Evolutionary conservation across 352 stramenopile species (phyloP).

Genomic region (Halophytophthora polymorphica): DNA sequence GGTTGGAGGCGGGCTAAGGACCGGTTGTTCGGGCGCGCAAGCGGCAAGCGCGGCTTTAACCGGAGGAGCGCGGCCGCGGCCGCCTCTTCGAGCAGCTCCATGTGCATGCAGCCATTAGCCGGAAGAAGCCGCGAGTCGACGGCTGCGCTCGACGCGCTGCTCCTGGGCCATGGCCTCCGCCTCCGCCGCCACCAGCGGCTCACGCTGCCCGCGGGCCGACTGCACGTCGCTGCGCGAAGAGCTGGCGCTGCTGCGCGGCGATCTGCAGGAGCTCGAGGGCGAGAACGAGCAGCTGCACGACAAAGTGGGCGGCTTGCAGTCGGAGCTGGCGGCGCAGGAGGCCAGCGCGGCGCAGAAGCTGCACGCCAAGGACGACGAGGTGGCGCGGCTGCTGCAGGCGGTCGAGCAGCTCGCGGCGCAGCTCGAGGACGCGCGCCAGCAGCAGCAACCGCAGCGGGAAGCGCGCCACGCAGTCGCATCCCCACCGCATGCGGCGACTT

Average conservation of each 20-base stretch:
- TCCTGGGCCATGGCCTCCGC: conserved; percentile 15
- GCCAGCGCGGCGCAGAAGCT: conserved; percentile 13
- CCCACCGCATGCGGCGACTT: conserved; percentile 4
- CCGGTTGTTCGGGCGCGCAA: too few relatives aligned
- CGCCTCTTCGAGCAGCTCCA: background rate
- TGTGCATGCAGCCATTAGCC: too few relatives aligned
- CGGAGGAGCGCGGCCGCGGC: conserved; percentile 10
- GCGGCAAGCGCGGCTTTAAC: background rate
- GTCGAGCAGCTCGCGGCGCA: conserved; percentile 15
- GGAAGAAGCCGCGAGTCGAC: too few relatives aligned
- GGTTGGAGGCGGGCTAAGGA: too few relatives aligned
- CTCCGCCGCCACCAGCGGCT: conserved; percentile 1
- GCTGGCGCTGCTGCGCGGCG: conserved; percentile 51
- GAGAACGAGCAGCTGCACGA: conserved; percentile 75
- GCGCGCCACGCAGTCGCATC: background rate
- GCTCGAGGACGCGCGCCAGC: conserved; percentile 8
- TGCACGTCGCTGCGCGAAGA: conserved; percentile 68
- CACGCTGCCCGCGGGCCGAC: conserved; percentile 45
- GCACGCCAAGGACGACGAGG: conserved; percentile 25
- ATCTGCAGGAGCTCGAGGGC: conserved; percentile 56
- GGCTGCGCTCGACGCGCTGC: too few relatives aligned
- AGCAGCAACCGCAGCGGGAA: conserved; percentile 3
- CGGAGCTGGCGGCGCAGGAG: conserved; percentile 16
- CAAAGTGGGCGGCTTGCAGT: conserved; percentile 35
- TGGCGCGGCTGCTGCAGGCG: conserved; percentile 15